Conservation (phyloP, 352 stramenopile genomes). For the Globisporangium spinosum region DNA sequence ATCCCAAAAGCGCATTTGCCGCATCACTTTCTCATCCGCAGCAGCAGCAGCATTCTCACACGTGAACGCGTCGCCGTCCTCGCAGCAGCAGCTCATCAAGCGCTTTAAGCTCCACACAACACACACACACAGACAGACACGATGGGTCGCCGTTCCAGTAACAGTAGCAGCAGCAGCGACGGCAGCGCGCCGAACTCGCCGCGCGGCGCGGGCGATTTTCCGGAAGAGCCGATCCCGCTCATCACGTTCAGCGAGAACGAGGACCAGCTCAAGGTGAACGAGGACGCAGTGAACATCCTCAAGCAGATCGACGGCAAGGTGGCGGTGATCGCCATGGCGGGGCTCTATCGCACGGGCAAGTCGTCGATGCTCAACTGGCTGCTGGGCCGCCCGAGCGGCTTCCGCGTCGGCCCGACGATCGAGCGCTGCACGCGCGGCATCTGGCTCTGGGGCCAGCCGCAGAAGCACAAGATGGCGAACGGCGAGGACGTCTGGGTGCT, state of each 20-base stretch:
- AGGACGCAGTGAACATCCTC: constrained; percentile 65
- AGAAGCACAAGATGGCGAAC: constrained; percentile 54
- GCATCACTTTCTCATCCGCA: background rate
- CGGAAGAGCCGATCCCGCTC: constrained; percentile 73
- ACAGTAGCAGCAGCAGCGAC: constrained; percentile 16
- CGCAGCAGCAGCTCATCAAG: background rate
- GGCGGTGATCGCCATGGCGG: constrained; percentile 77
- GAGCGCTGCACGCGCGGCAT: constrained; percentile 85
- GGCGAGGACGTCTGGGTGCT: constrained; percentile 74
- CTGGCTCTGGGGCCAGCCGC: constrained; percentile 80
- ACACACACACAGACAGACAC: background rate
- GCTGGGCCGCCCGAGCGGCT: constrained; percentile 60
- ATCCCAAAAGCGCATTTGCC: background rate
- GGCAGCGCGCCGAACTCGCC: constrained; percentile 2
- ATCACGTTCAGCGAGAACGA: constrained; percentile 86
- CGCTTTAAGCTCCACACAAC: background rate
- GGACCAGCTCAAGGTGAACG: constrained; percentile 77
- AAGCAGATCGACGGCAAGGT: constrained; percentile 70
- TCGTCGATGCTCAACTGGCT: constrained; percentile 89
- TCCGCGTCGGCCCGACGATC: constrained; percentile 78
- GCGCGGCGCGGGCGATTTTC: constrained; percentile 32
- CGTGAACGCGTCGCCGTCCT: background rate
- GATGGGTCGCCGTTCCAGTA: constrained; percentile 5
- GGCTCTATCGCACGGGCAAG: constrained; percentile 87
- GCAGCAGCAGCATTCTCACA: background rate